phyloP scores from a whole-genome alignment of 164 flowering plant species.

The Annona cherimola region DNA sequence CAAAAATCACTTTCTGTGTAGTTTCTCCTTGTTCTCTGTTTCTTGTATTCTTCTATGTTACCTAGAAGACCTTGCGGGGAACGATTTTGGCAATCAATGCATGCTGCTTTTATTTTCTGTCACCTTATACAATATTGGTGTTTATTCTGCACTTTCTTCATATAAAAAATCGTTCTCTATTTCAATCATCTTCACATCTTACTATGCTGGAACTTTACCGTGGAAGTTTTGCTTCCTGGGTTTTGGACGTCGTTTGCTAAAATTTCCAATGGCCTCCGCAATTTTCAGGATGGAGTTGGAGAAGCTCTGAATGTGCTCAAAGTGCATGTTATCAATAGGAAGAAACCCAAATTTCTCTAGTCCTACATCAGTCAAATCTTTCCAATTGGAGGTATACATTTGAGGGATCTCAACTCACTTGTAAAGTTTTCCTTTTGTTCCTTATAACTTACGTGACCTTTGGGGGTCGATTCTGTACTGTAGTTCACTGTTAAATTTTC shows the following conservation, averaged over 20 bases:
- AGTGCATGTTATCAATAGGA: slow-evolving; percentile 29
- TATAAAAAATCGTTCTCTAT: not conserved
- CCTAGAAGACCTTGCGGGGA: too few species aligned
- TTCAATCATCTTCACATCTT: not conserved
- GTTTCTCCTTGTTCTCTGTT: too few species aligned
- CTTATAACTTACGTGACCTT: not conserved
- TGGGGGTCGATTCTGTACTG: not conserved
- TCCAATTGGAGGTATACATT: not conserved
- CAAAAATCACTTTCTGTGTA: too few species aligned
- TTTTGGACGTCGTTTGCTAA: too few species aligned
- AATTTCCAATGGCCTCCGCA: not conserved
- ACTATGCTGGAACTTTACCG: not conserved
- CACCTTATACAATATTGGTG: not conserved
- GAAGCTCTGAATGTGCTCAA: slow-evolving; percentile 62
- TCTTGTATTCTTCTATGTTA: too few species aligned
- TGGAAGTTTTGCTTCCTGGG: not conserved
- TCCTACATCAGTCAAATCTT: not conserved
- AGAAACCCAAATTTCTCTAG: not conserved
- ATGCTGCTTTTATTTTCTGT: too few species aligned
- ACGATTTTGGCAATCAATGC: too few species aligned
- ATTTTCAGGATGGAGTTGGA: slow-evolving; percentile 55
- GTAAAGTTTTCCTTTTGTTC: not conserved
- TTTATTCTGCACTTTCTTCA: not conserved
- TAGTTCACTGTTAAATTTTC: not conserved
- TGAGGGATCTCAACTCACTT: not conserved